These are phyloP conservation scores for Tetracladium marchalianum DNA, from an alignment of 495 filamentous ascomycete species.

Conservation along the genomic window DNA sequence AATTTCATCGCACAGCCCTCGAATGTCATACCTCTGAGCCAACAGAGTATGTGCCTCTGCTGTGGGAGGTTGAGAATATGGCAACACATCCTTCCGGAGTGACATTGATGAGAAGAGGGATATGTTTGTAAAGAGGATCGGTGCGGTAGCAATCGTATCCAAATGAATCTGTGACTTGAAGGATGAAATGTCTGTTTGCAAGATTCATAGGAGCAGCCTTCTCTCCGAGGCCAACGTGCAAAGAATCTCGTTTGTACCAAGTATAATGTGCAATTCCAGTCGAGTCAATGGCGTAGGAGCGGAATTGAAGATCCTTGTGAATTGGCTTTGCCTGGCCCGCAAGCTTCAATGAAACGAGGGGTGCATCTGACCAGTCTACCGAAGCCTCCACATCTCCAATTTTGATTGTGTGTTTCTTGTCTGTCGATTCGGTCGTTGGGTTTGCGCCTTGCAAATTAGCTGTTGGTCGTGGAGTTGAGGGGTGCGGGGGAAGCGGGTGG, in stretches of 20 bases:
- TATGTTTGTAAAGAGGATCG: conserved; percentile 66
- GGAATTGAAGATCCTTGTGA: conserved; percentile 46
- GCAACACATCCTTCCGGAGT: conserved; percentile 49
- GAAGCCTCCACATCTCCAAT: conserved; percentile 37
- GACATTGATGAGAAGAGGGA: conserved; percentile 56
- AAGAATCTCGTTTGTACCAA: conserved; percentile 41
- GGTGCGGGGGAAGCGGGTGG: conserved; percentile 50
- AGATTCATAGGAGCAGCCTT: conserved; percentile 64
- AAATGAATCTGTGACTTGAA: conserved; percentile 59
- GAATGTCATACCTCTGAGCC: conserved; percentile 37
- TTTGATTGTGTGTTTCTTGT: conserved; percentile 31
- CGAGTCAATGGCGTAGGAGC: conserved; percentile 52
- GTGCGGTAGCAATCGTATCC: conserved; percentile 60
- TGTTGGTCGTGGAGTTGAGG: conserved; percentile 40
- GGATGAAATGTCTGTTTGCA: conserved; percentile 51
- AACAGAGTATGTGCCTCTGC: conserved; percentile 50
- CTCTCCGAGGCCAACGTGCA: conserved; percentile 61
- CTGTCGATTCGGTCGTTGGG: conserved; percentile 18
- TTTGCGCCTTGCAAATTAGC: conserved; percentile 22
- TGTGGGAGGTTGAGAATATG: conserved; percentile 56
- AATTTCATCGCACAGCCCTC: too few species aligned
- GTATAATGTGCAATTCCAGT: conserved; percentile 52
- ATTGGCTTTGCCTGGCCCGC: conserved; percentile 37
- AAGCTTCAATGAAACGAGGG: conserved; percentile 46
- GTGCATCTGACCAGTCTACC: conserved; percentile 44